Percentiles rank a stretch among this genome's conserved stretches.
These are phyloP conservation scores for Teunomyces cretensis DNA, from an alignment of 805 yeast species.

Conservation along the genomic window DNA sequence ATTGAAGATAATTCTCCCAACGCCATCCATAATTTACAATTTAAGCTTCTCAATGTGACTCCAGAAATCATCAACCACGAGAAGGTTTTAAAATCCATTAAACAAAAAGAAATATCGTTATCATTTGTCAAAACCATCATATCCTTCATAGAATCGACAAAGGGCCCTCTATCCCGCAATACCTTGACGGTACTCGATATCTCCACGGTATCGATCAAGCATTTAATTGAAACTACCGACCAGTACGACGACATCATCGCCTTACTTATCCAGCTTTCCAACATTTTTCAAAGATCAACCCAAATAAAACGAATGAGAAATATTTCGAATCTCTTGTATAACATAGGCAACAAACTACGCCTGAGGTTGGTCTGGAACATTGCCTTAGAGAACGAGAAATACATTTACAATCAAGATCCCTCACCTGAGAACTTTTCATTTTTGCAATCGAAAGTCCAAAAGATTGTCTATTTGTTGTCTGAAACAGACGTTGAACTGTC, in stretches of 20 bases:
- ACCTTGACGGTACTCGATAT: conserved; percentile 8
- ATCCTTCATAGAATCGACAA: not conserved
- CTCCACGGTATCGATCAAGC: conserved; percentile 8
- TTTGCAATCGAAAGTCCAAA: conserved; percentile 29
- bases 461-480: conserved; percentile 18
- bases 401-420: conserved; percentile 13
- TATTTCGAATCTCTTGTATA: conserved; percentile 46
- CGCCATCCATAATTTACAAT: conserved; percentile 1
- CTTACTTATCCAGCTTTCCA: conserved; percentile 4
- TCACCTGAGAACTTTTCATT: conserved; percentile 11
- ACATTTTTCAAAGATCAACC: conserved; percentile 18
- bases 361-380: conserved; percentile 2
- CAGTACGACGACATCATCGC: not conserved
- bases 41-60: not conserved
- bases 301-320: conserved; percentile 44
- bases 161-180: not conserved
- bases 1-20: not conserved
- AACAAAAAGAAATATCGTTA: not conserved
- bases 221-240: not conserved
- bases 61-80: conserved; percentile 4
- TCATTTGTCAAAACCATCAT: conserved; percentile 4
- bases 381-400: conserved; percentile 32
- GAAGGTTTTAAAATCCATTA: conserved; percentile 2
- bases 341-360: conserved; percentile 25
- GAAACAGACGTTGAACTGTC: not conserved